Percentiles rank a stretch among this genome's conserved stretches.
Evolutionary conservation across 1,139 yeast species (phyloP).

Genomic region (Suhomyces taliae): DNA sequence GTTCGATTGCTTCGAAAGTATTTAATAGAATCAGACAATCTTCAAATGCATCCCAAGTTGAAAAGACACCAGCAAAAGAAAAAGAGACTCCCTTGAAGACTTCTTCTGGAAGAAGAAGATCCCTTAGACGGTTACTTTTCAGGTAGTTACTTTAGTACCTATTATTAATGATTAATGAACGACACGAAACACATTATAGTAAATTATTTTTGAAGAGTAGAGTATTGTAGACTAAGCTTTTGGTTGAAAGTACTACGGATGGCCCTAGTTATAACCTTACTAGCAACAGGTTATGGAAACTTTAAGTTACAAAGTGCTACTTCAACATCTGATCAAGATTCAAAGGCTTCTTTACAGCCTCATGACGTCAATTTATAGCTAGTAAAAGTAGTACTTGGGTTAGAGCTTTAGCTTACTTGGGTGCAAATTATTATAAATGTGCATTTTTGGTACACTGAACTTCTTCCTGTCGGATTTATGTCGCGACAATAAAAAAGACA

Average conservation of each 20-base stretch:
- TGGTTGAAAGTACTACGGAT: too few species aligned
- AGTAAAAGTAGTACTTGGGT: too few species aligned
- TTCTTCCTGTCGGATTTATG: not conserved
- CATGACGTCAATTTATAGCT: too few species aligned
- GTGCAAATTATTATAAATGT: not conserved
- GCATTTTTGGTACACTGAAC: too few species aligned
- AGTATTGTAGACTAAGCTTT: too few species aligned
- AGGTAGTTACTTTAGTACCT: not conserved
- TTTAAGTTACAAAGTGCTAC: too few species aligned
- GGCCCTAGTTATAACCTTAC: too few species aligned
- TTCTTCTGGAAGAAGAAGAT: not conserved
- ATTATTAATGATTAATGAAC: not conserved
- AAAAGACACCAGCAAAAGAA: not conserved
- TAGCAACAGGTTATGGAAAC: too few species aligned
- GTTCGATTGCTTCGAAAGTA: slow-evolving; percentile 5
- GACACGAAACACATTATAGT: not conserved
- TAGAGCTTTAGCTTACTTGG: not conserved
- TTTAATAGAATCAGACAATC: slow-evolving; percentile 2
- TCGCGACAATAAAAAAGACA: not conserved
- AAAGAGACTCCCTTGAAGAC: not conserved
- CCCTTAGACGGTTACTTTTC: slow-evolving; percentile 5
- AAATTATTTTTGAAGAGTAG: too few species aligned
- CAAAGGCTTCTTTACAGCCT: too few species aligned
- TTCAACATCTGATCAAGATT: too few species aligned
- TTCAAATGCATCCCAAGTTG: slow-evolving; percentile 2